Evolutionary conservation across 495 filamentous ascomycete genomes (phyloP), one percentile per base, ranked within the genome.

Genomic region (Cairneyella variabilis): DNA sequence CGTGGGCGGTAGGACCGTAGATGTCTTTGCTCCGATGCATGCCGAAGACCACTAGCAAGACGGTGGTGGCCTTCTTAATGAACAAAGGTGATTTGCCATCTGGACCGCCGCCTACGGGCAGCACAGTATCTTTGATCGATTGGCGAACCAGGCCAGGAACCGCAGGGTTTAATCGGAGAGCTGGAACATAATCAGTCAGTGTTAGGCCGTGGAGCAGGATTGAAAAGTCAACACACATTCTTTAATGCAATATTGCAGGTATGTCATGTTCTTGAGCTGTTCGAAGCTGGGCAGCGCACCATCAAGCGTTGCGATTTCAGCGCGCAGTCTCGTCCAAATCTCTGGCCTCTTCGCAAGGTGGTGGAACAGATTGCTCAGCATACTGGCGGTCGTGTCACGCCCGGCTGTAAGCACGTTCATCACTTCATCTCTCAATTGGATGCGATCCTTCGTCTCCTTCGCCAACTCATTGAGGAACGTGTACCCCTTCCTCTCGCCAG

Each of bases 371-470:
- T 20, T 25, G 6, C 27, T 20, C 14, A 79, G 68, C 47, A 63
- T 68, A 79, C 11, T 73, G 62, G 77, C 61, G 34, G 83, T 86
- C 5, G 82, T 85, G 49, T 86, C 83, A 26, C 74, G 68, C 9
- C 71, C 71, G 2, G 76, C 76, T 12, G 80, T 66, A 14, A 79
- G 69, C 27, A 79, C 65, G 45, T 71, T 70, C 3, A 76, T 57
- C 11, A 76, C 51, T 53, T 80, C 63, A 45, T 74, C 67, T 0
- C 72, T 64, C 11, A 78, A 51, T 25, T 59, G n/a, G 6, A 16
- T 14, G 25, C 68, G 57, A 10, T 66, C 21, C 40, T 67, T 53
- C 1, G 60, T 57, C 8, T 64, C 46, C 59, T 66, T 68, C 26
- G 73, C 58, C 5, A 80, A 57, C 56, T 74, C 73, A 47, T 76